A percentile compares a stretch with the other conserved stretches of the same genome.
Conservation (phyloP, 176 grass and related monocot species). For the Cenchrus fungigraminus region DNA sequence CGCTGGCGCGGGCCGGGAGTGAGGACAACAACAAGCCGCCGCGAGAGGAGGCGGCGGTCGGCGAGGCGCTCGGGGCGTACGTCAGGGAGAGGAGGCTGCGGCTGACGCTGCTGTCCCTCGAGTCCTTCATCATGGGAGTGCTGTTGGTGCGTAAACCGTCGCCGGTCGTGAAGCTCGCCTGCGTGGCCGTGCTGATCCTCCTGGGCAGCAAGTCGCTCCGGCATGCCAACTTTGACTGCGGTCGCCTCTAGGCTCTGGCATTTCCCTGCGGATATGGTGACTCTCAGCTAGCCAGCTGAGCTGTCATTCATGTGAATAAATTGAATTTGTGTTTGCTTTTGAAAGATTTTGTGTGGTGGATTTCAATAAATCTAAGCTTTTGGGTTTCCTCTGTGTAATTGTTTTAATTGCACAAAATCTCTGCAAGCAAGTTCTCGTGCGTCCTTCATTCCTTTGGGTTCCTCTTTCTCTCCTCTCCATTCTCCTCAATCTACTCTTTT, state of each 20-base stretch:
- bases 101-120: slow-evolving; percentile 1
- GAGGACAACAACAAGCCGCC: fast-evolving
- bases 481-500: too few species aligned
- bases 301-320: too few species aligned
- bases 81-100: slow-evolving; percentile 46
- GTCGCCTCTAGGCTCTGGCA: slow-evolving; percentile 30
- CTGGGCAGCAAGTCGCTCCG: slow-evolving; percentile 38
- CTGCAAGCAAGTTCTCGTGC: too few species aligned
- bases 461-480: too few species aligned
- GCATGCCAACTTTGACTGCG: slow-evolving; percentile 52
- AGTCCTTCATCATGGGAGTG: neutral
- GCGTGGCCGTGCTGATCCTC: slow-evolving; percentile 29
- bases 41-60: neutral
- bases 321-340: too few species aligned
- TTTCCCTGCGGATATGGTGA: too few species aligned
- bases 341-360: too few species aligned
- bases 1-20: neutral
- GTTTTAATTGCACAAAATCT: too few species aligned
- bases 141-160: slow-evolving; percentile 7
- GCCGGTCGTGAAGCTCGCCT: slow-evolving; percentile 30
- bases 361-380: too few species aligned
- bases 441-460: too few species aligned
- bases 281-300: too few species aligned
- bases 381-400: too few species aligned
- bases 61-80: slow-evolving; percentile 27